phyloP scores from a whole-genome alignment of 805 yeast genomes.

The Zygosaccharomyces bailii region DNA sequence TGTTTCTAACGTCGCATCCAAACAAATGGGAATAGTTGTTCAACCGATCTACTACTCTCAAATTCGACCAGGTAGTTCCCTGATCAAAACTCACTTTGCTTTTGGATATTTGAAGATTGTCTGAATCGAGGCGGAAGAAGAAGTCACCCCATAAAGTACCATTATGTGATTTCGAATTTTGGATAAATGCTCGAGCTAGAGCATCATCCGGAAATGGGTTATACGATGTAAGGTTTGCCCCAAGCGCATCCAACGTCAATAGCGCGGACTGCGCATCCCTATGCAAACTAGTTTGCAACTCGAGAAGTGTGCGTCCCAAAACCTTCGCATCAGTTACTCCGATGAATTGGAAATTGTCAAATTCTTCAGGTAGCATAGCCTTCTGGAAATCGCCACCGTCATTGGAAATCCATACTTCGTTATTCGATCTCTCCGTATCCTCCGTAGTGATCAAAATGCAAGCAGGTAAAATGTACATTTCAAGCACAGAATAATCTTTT shows the following conservation, averaged over 20 bases:
- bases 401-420: neutral
- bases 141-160: conserved; percentile 24
- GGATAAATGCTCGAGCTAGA: conserved; percentile 11
- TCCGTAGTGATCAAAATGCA: neutral
- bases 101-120: conserved; percentile 14
- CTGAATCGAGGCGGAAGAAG: neutral
- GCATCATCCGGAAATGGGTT: conserved; percentile 13
- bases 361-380: neutral
- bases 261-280: conserved; percentile 4
- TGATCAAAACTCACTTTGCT: conserved; percentile 48
- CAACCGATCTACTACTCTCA: conserved; percentile 45
- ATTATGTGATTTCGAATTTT: conserved; percentile 13
- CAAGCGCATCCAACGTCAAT: conserved; percentile 31
- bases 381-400: neutral
- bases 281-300: neutral
- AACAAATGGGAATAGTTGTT: conserved; percentile 22
- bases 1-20: conserved; percentile 31
- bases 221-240: conserved; percentile 27
- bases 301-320: neutral
- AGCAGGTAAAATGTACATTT: neutral
- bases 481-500: neutral
- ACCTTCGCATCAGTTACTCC: neutral
- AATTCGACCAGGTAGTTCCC: conserved; percentile 51
- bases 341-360: neutral
- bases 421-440: neutral